These are phyloP conservation scores for Dendryphion nanum DNA, from an alignment of 2,329 filamentous ascomycete species.

Conservation along the genomic window DNA sequence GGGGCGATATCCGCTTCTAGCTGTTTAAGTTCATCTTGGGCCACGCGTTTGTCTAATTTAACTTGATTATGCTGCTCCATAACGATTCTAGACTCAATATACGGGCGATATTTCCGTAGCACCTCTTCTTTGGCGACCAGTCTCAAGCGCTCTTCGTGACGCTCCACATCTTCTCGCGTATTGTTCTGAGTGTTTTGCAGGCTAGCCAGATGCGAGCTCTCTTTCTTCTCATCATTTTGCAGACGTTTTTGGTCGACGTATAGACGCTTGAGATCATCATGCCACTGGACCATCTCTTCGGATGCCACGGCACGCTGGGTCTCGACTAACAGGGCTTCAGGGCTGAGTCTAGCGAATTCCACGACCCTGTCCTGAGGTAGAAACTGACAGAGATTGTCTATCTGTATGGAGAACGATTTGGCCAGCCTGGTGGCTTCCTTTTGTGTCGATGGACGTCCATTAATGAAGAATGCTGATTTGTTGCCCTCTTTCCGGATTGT, in stretches of 20 bases:
- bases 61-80: constrained; percentile 50
- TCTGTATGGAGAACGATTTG: constrained; percentile 78
- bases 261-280: constrained; percentile 69
- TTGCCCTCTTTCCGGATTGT: constrained; percentile 81
- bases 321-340: constrained; percentile 77
- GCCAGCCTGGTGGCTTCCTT: constrained; percentile 68
- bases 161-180: constrained; percentile 78
- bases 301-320: constrained; percentile 88
- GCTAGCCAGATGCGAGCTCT: constrained; percentile 62
- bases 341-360: constrained; percentile 82
- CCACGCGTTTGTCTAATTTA: constrained; percentile 56
- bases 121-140: constrained; percentile 64
- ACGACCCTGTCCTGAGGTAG: constrained; percentile 93
- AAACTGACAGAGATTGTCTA: constrained; percentile 97
- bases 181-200: constrained; percentile 72
- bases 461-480: constrained; percentile 73
- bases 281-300: constrained; percentile 74
- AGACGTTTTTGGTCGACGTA: constrained; percentile 67
- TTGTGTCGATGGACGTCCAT: constrained; percentile 61
- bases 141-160: constrained; percentile 71
- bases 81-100: constrained; percentile 63
- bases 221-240: constrained; percentile 56
- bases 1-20: constrained; percentile 66
- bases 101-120: constrained; percentile 63
- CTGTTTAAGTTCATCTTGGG: constrained; percentile 56